Base-by-base conservation (phyloP, 352 stramenopile genomes). In the Pythium monospermum region DNA sequence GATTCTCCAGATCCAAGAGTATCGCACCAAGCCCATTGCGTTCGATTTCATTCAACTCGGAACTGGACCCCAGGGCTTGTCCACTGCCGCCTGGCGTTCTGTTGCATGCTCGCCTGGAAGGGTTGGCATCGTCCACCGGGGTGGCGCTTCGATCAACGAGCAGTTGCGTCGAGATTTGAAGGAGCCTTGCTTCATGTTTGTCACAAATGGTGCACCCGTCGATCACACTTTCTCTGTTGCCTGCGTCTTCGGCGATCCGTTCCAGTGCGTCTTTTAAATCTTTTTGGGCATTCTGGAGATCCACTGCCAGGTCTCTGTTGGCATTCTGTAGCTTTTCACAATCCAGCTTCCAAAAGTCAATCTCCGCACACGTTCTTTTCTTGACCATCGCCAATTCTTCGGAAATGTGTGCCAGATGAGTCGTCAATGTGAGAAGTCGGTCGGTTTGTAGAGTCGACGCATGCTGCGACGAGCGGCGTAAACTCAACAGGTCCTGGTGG, bases 261-360 rank as follows among this genome's bases (percentile, higher is more conserved):
- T 72, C 39, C 8, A 47, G 41, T 42, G 62, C 45, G 18, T 64
- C 54, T 37, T 63, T 31, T 2, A 87, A n/a, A 36, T 73, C 50
- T 18, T 71, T 54, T 26, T 57, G 64, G 1, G 57, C 38, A 3
- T 68, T 60, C 25, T 77, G 57, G 11, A 71, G 55, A 38, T 83
- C 72, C 0, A 44, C 41, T 23, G 62, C 49, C 6, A 83, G 26
- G 10, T 56, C 50, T 48, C 68, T 73, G 56, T 77, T 82, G 1
- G 59, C 53, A 27, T 83, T 79, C 40, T 87, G 71, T 2, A 78
- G 56, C 35, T 85, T 87, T 42, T 83, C 71, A 50, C 76, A 83
- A 36, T 87, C 76, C 6, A 87, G 49, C 27, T 81, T 79, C 76
- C 76, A 87, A 43, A 71, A 87, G 21, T 80, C 73, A 4, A 83